Evolutionary conservation across 805 yeast genomes (phyloP).

Genomic region (Myxozyma geophila): DNA sequence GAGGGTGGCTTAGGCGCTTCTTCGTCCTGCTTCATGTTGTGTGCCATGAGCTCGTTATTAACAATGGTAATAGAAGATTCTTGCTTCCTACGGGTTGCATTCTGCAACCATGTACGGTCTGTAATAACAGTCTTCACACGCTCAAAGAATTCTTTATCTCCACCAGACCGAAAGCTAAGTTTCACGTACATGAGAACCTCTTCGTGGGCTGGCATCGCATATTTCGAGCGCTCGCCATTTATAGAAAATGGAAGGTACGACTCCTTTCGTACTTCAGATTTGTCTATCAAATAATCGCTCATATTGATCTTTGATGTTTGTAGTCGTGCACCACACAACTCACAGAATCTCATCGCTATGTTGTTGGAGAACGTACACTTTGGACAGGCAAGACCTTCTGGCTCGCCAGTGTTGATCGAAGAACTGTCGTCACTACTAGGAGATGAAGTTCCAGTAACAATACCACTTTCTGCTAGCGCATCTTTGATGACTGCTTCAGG

Average conservation of each 20-base stretch:
- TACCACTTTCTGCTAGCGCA: conserved; percentile 7
- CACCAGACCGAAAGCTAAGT: conserved; percentile 76
- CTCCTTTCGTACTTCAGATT: conserved; percentile 12
- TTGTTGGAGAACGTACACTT: conserved; percentile 83
- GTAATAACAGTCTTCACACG: conserved; percentile 54
- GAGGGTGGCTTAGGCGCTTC: conserved; percentile 39
- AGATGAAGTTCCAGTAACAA: background rate
- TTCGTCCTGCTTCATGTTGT: conserved; percentile 8
- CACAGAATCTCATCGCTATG: conserved; percentile 76
- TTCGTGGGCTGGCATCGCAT: conserved; percentile 39
- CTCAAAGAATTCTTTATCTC: conserved; percentile 59
- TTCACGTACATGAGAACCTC: conserved; percentile 60
- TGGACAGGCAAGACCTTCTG: conserved; percentile 48
- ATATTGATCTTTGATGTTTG: conserved; percentile 39
- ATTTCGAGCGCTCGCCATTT: conserved; percentile 51
- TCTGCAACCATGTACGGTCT: conserved; percentile 53
- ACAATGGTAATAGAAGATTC: conserved; percentile 54
- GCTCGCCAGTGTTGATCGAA: background rate
- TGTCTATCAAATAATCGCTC: conserved; percentile 39
- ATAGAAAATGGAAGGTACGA: conserved; percentile 36
- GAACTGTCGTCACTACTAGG: background rate
- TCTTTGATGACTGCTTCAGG: conserved; percentile 31
- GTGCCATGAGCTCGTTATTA: conserved; percentile 59
- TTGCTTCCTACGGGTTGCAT: conserved; percentile 18
- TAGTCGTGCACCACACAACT: conserved; percentile 76